Evolutionary conservation across 768 basidiomycete genomes (phyloP).

Genomic region (Gyrodon lividus): DNA sequence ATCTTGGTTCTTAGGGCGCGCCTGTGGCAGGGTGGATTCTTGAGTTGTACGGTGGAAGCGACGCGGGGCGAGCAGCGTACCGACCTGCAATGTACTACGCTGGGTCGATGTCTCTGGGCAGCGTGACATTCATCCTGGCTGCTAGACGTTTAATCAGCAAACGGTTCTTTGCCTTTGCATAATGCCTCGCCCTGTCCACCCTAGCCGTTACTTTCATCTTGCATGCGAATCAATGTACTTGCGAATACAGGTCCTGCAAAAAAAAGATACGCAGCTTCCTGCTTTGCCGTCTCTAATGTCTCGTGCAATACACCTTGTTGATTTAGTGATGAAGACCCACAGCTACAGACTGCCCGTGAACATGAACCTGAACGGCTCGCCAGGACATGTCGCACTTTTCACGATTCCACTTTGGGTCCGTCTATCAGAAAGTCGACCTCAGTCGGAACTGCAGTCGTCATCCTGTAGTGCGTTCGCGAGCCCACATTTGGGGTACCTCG

Average conservation of each 20-base stretch:
- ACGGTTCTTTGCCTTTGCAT: slow-evolving; percentile 14
- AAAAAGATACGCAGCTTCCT: too few relatives aligned
- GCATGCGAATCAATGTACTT: background rate
- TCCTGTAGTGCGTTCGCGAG: too few relatives aligned
- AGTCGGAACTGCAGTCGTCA: too few relatives aligned
- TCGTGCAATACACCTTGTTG: too few relatives aligned
- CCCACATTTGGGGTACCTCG: too few relatives aligned
- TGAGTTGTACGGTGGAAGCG: slow-evolving; percentile 22
- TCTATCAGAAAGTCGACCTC: too few relatives aligned
- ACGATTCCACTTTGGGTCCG: background rate
- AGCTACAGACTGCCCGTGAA: too few relatives aligned
- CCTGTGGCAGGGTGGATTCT: slow-evolving; percentile 31
- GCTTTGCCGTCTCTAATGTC: too few relatives aligned
- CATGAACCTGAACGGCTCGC: background rate
- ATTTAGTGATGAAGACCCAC: too few relatives aligned
- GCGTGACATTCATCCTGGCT: slow-evolving; percentile 19
- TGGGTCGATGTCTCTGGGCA: slow-evolving; percentile 25
- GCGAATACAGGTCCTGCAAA: background rate
- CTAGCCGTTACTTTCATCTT: background rate
- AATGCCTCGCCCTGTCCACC: background rate
- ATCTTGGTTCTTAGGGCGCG: slow-evolving; percentile 19
- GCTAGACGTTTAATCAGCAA: slow-evolving; percentile 7
- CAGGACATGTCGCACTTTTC: background rate
- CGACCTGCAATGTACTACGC: slow-evolving; percentile 33
- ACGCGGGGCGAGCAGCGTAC: slow-evolving; percentile 21